Percentiles rank a stretch among this genome's conserved stretches.
Conservation (phyloP, 495 filamentous ascomycete genomes). For the Penicillium daleae region DNA sequence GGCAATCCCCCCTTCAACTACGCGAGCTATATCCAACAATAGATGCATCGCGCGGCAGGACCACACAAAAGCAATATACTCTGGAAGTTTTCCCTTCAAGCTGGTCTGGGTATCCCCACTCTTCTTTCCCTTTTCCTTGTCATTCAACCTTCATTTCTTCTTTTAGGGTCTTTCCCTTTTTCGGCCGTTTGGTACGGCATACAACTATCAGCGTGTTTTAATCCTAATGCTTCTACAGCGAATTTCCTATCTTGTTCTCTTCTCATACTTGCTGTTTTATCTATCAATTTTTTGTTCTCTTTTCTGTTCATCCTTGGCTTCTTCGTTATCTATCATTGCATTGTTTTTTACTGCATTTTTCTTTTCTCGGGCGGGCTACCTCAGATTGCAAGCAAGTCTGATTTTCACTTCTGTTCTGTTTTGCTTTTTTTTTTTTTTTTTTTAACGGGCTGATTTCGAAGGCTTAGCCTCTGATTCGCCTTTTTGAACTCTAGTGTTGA, state of each 20-base stretch:
- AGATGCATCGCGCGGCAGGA: conserved; percentile 16
- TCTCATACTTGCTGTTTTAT: conserved; percentile 8
- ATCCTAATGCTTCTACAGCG: conserved; percentile 28
- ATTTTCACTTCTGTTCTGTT: conserved; percentile 10
- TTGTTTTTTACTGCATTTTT: conserved; percentile 5
- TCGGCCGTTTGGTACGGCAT: conserved; percentile 13
- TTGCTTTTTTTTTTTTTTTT: conserved; percentile 11
- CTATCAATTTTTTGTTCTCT: conserved; percentile 14
- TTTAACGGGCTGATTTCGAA: conserved; percentile 6
- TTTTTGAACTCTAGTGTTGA: conserved; percentile 12
- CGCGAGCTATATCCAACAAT: conserved; percentile 38
- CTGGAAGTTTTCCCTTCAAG: conserved; percentile 11
- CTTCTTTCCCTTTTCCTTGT: conserved; percentile 11
- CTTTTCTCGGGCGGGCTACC: conserved; percentile 13
- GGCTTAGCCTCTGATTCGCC: conserved; percentile 5
- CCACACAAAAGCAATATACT: conserved; percentile 16
- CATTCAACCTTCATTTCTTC: conserved; percentile 9
- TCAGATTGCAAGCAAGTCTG: conserved; percentile 12
- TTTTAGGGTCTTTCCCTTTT: not conserved
- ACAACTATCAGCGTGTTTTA: conserved; percentile 27
- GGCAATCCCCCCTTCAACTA: conserved; percentile 41
- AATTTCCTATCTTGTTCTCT: conserved; percentile 6
- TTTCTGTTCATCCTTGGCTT: conserved; percentile 4
- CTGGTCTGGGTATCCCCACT: conserved; percentile 20
- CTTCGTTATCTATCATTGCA: not conserved